Evolutionary conservation across 768 basidiomycete species (phyloP).

Genomic region (Leccinum arenicola): DNA sequence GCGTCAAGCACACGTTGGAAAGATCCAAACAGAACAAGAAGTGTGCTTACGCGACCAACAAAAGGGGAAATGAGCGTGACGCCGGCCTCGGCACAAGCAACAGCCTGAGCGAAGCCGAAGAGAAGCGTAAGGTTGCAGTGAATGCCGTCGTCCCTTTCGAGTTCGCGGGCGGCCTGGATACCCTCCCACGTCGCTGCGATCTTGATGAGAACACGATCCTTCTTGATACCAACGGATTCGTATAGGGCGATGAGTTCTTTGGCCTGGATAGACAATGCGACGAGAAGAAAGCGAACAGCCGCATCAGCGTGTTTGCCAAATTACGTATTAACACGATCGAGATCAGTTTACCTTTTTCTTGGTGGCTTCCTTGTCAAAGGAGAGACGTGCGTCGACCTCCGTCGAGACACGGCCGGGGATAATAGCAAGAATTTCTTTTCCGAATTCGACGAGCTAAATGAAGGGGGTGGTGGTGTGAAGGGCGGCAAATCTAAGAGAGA

Average conservation of each 20-base stretch:
- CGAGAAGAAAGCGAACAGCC: conserved; percentile 6
- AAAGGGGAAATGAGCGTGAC: conserved; percentile 99
- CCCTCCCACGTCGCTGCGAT: conserved; percentile 99
- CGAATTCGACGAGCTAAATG: conserved; percentile 91
- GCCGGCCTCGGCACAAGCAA: conserved; percentile 97
- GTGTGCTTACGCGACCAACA: conserved; percentile 81
- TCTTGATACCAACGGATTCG: conserved; percentile 88
- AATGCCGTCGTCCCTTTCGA: conserved; percentile 89
- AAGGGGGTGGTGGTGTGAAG: conserved; percentile 14
- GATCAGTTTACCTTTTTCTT: conserved; percentile 67
- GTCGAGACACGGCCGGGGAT: conserved; percentile 99
- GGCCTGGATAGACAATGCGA: conserved; percentile 41
- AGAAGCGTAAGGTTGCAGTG: conserved; percentile 99
- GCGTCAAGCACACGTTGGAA: conserved; percentile 9
- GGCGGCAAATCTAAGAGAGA: conserved; percentile 9
- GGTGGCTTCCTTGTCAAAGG: conserved; percentile 92
- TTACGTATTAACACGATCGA: conserved; percentile 23
- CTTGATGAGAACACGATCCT: conserved; percentile 97
- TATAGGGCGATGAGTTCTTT: conserved; percentile 92
- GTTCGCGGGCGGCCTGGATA: conserved; percentile 96
- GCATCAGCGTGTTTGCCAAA: conserved; percentile 13
- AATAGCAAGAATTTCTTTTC: conserved; percentile 90
- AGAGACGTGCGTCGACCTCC: conserved; percentile 96
- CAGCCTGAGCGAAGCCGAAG: conserved; percentile 98
- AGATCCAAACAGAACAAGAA: conserved; percentile 14